Evolutionary conservation across 768 basidiomycete genomes (phyloP).

Genomic region (Psilocybe cyanescens): DNA sequence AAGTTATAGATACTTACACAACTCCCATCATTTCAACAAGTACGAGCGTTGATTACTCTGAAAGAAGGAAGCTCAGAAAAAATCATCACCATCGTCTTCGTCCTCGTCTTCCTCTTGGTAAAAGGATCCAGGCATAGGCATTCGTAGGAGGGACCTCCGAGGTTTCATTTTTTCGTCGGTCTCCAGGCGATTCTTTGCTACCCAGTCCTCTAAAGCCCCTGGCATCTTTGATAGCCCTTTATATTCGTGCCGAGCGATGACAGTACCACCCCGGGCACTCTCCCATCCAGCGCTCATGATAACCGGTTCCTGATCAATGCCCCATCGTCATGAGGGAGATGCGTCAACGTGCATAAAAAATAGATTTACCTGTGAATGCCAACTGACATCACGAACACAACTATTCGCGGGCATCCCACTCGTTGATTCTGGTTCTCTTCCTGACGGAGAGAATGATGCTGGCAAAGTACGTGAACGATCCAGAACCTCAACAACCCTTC

Average conservation of each 20-base stretch:
- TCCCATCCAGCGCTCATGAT: constrained; percentile 95
- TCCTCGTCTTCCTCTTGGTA: constrained; percentile 18
- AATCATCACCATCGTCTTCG: constrained; percentile 9
- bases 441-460: constrained; percentile 75
- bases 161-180: constrained; percentile 19
- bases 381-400: constrained; percentile 93
- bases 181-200: constrained; percentile 48
- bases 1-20: neutral
- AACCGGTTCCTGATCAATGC: constrained; percentile 68
- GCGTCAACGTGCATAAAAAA: neutral
- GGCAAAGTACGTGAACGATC: constrained; percentile 79
- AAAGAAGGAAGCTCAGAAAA: neutral
- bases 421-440: constrained; percentile 44
- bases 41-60: neutral
- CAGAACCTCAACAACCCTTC: constrained; percentile 78
- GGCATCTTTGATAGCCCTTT: constrained; percentile 83
- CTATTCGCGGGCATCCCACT: constrained; percentile 34
- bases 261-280: constrained; percentile 61
- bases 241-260: constrained; percentile 94
- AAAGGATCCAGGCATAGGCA: constrained; percentile 23
- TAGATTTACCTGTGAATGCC: constrained; percentile 77
- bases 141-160: constrained; percentile 30
- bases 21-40: neutral
- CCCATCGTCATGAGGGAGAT: neutral
- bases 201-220: constrained; percentile 73